These are phyloP conservation scores for Zangia roseola DNA, from an alignment of 768 basidiomycete species.

Conservation along the genomic window DNA sequence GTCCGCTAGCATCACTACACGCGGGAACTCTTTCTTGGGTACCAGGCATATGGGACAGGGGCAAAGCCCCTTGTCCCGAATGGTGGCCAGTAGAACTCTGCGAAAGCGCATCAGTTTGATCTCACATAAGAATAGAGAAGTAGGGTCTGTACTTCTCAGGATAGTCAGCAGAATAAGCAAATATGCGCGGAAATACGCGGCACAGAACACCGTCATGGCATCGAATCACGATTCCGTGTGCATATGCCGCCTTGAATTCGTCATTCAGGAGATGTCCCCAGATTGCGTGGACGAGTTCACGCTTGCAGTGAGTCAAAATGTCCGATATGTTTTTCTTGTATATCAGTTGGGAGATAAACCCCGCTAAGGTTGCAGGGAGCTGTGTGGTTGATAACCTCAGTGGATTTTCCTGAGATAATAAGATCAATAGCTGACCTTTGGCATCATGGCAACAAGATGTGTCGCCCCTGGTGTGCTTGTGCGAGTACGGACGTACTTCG, in stretches of 20 bases:
- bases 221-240: neutral
- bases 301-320: neutral
- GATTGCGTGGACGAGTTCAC: neutral
- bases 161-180: neutral
- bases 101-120: no score
- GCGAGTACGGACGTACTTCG: slow-evolving; percentile 1
- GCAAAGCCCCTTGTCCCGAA: no score
- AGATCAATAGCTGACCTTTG: neutral
- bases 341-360: neutral
- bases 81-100: neutral
- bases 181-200: neutral
- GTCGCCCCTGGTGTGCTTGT: slow-evolving; percentile 10
- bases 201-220: neutral
- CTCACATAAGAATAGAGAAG: neutral
- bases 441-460: neutral
- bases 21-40: slow-evolving; percentile 9
- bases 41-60: no score
- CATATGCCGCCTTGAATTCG: neutral
- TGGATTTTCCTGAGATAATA: no score
- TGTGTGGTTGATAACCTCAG: neutral
- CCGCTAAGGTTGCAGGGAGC: neutral
- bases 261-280: neutral
- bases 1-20: slow-evolving; percentile 14
- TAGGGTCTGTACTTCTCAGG: slow-evolving; percentile 1
- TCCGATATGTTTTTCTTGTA: neutral